These are phyloP conservation scores for Alnus glutinosa DNA, from an alignment of 306 rosid genomes.

Conservation along the genomic window DNA sequence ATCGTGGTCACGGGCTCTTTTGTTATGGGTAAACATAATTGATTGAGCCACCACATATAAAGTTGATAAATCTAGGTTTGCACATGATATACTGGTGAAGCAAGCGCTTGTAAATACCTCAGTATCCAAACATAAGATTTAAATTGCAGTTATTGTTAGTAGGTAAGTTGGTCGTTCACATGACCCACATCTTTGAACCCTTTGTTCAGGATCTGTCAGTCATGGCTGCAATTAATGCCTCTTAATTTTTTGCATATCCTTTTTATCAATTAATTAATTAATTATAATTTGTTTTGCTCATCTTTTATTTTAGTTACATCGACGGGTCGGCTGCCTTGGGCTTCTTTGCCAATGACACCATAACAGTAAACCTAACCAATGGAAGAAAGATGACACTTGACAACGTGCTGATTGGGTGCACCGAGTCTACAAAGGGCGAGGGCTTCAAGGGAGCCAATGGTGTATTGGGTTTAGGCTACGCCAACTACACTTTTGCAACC, in stretches of 20 bases:
- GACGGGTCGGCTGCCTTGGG: conserved; percentile 64
- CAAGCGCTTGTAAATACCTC: conserved; percentile 16
- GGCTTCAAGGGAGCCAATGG: conserved; percentile 51
- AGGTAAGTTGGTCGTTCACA: conserved; percentile 52
- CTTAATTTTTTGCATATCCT: not conserved
- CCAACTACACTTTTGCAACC: conserved; percentile 42
- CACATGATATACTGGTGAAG: conserved; percentile 27
- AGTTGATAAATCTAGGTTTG: too few relatives aligned
- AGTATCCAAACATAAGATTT: conserved; percentile 41
- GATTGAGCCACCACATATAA: not conserved
- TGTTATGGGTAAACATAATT: not conserved
- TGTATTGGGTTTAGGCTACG: conserved; percentile 59
- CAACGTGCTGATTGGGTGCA: conserved; percentile 65
- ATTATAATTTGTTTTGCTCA: conserved; percentile 11
- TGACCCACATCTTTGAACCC: conserved; percentile 43
- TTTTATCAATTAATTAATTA: too few relatives aligned
- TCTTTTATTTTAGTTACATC: conserved; percentile 45
- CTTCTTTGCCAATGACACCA: conserved; percentile 61
- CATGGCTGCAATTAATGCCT: not conserved
- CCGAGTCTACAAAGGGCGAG: conserved; percentile 31
- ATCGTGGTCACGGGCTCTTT: conserved; percentile 14
- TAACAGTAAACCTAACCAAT: conserved; percentile 45
- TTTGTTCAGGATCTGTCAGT: conserved; percentile 10
- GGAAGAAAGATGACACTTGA: conserved; percentile 41
- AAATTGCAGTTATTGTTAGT: conserved; percentile 65